These are phyloP conservation scores for Melocanna baccifera DNA, from an alignment of 176 grass and related monocot genomes.

Conservation along the genomic window DNA sequence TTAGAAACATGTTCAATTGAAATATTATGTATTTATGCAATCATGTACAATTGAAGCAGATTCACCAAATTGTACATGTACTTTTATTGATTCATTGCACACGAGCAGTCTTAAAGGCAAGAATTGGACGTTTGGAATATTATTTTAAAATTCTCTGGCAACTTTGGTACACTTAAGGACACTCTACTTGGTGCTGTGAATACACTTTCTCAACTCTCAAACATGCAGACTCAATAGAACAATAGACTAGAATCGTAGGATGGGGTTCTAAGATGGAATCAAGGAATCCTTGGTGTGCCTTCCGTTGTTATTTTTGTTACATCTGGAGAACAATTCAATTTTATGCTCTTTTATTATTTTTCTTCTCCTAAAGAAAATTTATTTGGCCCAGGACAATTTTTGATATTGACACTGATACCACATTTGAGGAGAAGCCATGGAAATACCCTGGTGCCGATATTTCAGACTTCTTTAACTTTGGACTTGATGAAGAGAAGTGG, in stretches of 20 bases:
- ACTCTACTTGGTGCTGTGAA: neutral
- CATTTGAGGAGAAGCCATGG: conserved; percentile 99
- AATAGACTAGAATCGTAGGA: neutral
- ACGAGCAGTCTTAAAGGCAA: neutral
- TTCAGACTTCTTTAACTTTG: conserved; percentile 95
- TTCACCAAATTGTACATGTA: neutral
- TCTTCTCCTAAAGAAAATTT: conserved; percentile 4
- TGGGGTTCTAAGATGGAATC: neutral
- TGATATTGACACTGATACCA: conserved; percentile 74
- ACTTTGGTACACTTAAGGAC: neutral
- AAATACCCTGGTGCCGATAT: conserved; percentile 78
- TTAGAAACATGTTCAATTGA: neutral
- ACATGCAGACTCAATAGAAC: neutral
- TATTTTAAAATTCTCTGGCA: neutral
- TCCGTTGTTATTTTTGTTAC: neutral
- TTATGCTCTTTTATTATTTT: conserved; percentile 8
- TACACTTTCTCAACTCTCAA: neutral
- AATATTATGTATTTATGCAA: neutral
- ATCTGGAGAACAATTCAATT: conserved; percentile 6
- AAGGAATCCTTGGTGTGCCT: neutral
- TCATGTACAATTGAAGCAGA: neutral
- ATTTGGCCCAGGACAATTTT: conserved; percentile 69
- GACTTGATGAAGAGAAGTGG: conserved; percentile 86
- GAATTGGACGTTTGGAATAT: neutral
- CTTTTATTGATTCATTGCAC: neutral